A percentile compares a stretch with the other conserved stretches of the same genome.
These are phyloP conservation scores for Trichoderma orchidacearum DNA, from an alignment of 495 filamentous ascomycete genomes.

Conservation along the genomic window DNA sequence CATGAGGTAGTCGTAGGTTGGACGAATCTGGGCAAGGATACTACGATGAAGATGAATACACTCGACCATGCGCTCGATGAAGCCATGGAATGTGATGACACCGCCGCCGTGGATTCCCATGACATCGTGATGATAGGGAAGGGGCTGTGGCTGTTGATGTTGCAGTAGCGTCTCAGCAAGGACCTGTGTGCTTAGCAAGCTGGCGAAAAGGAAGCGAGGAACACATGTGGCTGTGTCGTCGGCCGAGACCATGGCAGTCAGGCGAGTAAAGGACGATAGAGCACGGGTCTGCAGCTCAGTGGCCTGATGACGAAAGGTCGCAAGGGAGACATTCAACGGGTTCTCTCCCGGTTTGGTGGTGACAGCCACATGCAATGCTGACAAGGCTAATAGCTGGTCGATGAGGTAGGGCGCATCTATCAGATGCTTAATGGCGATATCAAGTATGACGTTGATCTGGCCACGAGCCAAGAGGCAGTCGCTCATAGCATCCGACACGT, in stretches of 20 bases:
- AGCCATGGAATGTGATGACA: slow-evolving; percentile 11
- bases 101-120: background rate
- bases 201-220: slow-evolving; percentile 27
- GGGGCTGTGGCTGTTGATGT: background rate
- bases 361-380: slow-evolving; percentile 23
- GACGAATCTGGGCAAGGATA: slow-evolving; percentile 15
- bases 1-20: slow-evolving; percentile 10
- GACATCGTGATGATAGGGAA: slow-evolving; percentile 4
- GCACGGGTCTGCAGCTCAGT: slow-evolving; percentile 24
- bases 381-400: slow-evolving; percentile 23
- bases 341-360: slow-evolving; percentile 3
- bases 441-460: slow-evolving; percentile 2
- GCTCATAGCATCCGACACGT: slow-evolving; percentile 4
- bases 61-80: slow-evolving; percentile 24
- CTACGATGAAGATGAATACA: slow-evolving; percentile 25
- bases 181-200: slow-evolving; percentile 19
- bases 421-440: slow-evolving; percentile 5
- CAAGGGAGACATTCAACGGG: background rate
- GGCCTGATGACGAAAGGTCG: slow-evolving; percentile 19
- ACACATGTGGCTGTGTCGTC: slow-evolving; percentile 16
- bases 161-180: slow-evolving; percentile 18
- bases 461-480: background rate
- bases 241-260: background rate
- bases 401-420: slow-evolving; percentile 23
- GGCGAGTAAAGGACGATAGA: slow-evolving; percentile 17